A percentile compares a stretch with the other conserved stretches of the same genome.
phyloP scores from a whole-genome alignment of 2,329 filamentous ascomycete genomes.

The Aspergillus novoparasiticus region DNA sequence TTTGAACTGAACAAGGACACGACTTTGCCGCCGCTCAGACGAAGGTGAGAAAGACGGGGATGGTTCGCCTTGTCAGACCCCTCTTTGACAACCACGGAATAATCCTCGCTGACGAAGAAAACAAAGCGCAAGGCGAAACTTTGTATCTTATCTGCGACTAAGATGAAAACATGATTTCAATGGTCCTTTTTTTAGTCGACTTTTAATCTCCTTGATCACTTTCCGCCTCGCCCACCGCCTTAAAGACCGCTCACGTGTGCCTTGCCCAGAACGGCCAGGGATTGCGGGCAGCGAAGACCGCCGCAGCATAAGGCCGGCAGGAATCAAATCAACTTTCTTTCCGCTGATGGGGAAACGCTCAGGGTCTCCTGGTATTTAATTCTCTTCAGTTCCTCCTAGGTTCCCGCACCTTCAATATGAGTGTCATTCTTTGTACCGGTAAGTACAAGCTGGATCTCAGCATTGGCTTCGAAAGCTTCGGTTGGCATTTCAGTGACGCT shows the following conservation, averaged over 20 bases:
- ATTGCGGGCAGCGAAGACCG: background rate
- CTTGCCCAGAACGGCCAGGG: background rate
- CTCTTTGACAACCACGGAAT: background rate
- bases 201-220: background rate
- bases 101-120: background rate
- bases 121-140: background rate
- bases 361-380: constrained; percentile 10
- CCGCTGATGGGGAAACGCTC: background rate
- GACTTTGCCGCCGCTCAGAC: background rate
- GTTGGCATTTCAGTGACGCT: background rate
- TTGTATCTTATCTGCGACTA: background rate
- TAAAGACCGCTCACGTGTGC: constrained; percentile 50
- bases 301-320: constrained; percentile 19
- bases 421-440: constrained; percentile 70
- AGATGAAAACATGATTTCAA: background rate
- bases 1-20: background rate
- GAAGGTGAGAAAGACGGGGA: background rate
- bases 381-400: background rate
- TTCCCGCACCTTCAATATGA: constrained; percentile 50
- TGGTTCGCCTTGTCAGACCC: background rate
- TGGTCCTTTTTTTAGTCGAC: background rate
- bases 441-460: constrained; percentile 43
- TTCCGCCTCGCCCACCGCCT: constrained; percentile 63
- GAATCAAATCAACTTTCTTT: constrained; percentile 12
- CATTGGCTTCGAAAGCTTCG: background rate